Conservation (phyloP, 2,329 filamentous ascomycete genomes). For the Aspergillus sp. region DNA sequence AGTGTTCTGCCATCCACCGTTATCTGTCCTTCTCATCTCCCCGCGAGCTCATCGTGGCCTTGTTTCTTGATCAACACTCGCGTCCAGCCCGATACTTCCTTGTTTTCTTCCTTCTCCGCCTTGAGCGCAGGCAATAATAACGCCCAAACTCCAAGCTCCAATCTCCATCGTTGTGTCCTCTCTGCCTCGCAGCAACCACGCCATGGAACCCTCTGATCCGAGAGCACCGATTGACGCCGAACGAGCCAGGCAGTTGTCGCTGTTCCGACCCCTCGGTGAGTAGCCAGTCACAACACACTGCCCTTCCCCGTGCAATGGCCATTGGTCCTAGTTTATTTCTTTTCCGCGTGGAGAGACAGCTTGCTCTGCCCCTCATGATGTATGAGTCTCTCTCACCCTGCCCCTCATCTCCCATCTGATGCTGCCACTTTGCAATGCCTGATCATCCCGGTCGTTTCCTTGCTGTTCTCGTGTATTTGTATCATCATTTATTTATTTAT, state of each 20-base stretch:
- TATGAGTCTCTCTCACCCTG: background rate
- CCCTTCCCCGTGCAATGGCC: constrained; percentile 33
- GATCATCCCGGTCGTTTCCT: constrained; percentile 2
- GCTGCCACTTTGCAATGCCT: background rate
- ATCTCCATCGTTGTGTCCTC: background rate
- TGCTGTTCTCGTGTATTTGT: background rate
- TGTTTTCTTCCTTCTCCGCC: constrained; percentile 18
- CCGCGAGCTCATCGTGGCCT: background rate
- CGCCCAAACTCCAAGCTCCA: constrained; percentile 5
- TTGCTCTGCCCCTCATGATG: constrained; percentile 1
- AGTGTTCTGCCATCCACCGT: background rate
- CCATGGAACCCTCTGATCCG: constrained; percentile 22
- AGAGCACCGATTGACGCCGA: constrained; percentile 36
- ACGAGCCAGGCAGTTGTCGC: constrained; percentile 43
- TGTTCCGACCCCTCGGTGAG: constrained; percentile 47
- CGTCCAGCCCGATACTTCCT: background rate
- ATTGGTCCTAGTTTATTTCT: constrained; percentile 27
- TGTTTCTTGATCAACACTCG: background rate
- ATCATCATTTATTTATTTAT: no score
- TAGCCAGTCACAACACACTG: constrained; percentile 33
- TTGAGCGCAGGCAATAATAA: constrained; percentile 22
- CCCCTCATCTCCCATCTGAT: constrained; percentile 2
- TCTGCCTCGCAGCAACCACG: constrained; percentile 7
- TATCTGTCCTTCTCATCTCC: background rate
- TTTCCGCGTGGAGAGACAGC: background rate